Base-by-base conservation (phyloP, 495 filamentous ascomycete species). In the Hyaloscypha bicolor region DNA sequence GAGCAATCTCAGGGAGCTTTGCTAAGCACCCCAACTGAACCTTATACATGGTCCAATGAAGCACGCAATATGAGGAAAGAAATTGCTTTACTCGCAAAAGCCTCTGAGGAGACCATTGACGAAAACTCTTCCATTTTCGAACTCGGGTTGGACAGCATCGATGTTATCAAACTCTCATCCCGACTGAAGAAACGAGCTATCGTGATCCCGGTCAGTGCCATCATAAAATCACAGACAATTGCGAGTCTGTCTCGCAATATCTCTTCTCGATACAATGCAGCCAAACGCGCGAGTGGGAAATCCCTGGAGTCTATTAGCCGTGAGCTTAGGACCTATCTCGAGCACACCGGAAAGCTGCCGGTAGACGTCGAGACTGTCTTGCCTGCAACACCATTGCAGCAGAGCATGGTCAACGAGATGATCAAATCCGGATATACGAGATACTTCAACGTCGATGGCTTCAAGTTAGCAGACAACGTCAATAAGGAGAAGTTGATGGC, bases 81-180 rank as follows among this genome's bases (percentile, higher is more conserved):
- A 67, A 85, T 95, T 53, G 85, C 89, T 29, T 73, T 69, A 1
- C 79, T 94, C 32, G 84, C 89, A 9, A 83, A 82, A 0, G 73
- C 87, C 9, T 73, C 82, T 3, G 69, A 75, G 21, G 74, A 81
- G 3, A 69, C 78, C 6, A 76, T 96, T 29, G 21, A 89, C 88
- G 70, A 91, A 89, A 73, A 79, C 93, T 86, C 89, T 0, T 94
- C 85, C 31, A 86, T 96, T 32, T 96, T 92, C 71, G 91, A 94
- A 63, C 78, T 96, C 4, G 93, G 93, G 0, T 79, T 95, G n/a
- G 93, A 95, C 72, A 94, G 91, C 0, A 91, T 96, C n/a, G 91
- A 90, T 4, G 90, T 89, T 2, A 86, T 93, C 33, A 84, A 86
- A 33, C 79, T 96, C 5, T 85, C 91, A 2, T 85, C 90, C 1